Evolutionary conservation across 805 yeast species (phyloP).

Genomic region (Saccharomyces kudriavzevii): DNA sequence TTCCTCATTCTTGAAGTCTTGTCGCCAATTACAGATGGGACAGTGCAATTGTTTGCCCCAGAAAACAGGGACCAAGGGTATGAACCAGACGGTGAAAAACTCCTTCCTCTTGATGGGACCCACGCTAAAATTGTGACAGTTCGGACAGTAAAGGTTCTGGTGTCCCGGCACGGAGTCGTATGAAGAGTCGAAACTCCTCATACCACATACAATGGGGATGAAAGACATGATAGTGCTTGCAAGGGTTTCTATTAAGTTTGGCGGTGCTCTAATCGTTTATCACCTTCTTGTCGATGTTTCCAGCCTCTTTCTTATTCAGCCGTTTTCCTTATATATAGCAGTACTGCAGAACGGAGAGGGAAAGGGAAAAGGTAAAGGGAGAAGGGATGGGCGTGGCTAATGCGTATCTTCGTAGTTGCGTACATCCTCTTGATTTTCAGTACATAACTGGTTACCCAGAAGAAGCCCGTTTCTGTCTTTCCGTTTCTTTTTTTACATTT

Average conservation of each 20-base stretch:
- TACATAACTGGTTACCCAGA: background rate
- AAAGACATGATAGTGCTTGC: constrained; percentile 10
- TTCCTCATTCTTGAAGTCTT: constrained; percentile 28
- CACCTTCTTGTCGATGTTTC: background rate
- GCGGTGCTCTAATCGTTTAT: background rate
- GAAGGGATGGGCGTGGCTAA: background rate
- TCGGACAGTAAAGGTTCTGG: constrained; percentile 39
- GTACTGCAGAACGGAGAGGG: background rate
- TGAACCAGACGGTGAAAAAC: constrained; percentile 45
- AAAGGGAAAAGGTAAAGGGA: background rate
- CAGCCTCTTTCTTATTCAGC: background rate
- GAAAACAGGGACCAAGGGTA: constrained; percentile 47
- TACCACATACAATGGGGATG: constrained; percentile 32
- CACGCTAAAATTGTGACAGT: constrained; percentile 51
- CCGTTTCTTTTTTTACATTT: background rate
- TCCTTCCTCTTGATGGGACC: constrained; percentile 45
- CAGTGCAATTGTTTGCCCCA: constrained; percentile 46
- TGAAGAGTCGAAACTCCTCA: constrained; percentile 25
- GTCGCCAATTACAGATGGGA: constrained; percentile 43
- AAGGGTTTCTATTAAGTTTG: background rate
- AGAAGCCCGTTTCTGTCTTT: background rate
- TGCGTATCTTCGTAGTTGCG: background rate
- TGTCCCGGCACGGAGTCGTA: constrained; percentile 24
- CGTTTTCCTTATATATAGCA: background rate
- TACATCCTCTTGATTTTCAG: background rate